Evolutionary conservation across 495 filamentous ascomycete species (phyloP).

Genomic region (Bathelium albidoporum): DNA sequence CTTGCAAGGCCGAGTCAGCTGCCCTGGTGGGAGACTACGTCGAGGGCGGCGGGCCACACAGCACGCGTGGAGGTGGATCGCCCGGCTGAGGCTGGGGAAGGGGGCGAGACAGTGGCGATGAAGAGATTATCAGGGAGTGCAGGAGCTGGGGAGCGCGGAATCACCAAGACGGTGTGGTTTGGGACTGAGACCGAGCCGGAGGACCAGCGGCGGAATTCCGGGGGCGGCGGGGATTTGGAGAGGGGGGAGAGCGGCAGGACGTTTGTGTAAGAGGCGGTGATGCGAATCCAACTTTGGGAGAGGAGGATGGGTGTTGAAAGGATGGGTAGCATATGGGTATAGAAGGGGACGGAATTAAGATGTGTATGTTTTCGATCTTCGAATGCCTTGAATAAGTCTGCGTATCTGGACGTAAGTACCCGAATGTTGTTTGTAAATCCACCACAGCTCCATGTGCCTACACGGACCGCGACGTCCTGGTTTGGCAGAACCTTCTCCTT

Average conservation of each 20-base stretch:
- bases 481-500: too few relatives aligned
- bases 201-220: neutral
- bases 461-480: too few relatives aligned
- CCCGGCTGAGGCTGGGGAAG: neutral
- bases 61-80: neutral
- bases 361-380: too few relatives aligned
- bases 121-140: neutral
- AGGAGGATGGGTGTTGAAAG: neutral
- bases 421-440: too few relatives aligned
- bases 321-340: neutral
- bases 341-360: too few relatives aligned
- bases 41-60: neutral
- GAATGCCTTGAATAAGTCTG: too few relatives aligned
- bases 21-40: neutral
- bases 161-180: neutral
- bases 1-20: neutral
- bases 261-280: neutral
- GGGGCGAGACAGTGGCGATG: neutral
- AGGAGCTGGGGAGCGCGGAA: neutral
- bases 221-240: neutral
- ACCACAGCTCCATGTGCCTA: too few relatives aligned
- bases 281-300: too few relatives aligned
- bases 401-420: too few relatives aligned
- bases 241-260: neutral
- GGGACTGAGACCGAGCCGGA: neutral